Conservation (phyloP, 192 early-diverging fungal species). For the Dispira simplex region DNA sequence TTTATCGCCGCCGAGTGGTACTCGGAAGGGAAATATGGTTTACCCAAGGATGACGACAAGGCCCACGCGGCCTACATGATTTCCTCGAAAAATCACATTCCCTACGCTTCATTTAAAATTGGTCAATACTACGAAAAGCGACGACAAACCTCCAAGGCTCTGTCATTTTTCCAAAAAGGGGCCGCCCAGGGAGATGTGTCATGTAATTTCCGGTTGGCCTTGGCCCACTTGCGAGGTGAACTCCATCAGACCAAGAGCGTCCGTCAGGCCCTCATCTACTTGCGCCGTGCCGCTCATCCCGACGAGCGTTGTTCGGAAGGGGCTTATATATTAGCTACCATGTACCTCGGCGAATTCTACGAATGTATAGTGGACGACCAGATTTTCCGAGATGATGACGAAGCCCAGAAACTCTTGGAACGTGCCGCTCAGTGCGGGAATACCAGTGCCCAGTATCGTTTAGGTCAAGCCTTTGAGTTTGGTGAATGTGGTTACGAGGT, state of each 20-base stretch:
- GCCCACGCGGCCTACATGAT: constrained; percentile 43
- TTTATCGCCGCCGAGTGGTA: constrained; percentile 63
- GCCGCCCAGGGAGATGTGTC: constrained; percentile 44
- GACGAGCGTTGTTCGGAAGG: constrained; percentile 49
- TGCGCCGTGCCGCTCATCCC: constrained; percentile 66
- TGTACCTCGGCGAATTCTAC: constrained; percentile 58
- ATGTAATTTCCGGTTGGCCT: constrained; percentile 63
- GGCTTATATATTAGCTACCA: constrained; percentile 57
- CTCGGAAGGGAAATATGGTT: constrained; percentile 39
- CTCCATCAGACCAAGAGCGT: constrained; percentile 47
- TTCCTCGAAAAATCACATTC: constrained; percentile 44
- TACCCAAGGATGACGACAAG: constrained; percentile 41
- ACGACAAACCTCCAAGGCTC: constrained; percentile 39
- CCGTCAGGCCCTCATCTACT: constrained; percentile 67
- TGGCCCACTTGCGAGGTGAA: constrained; percentile 55
- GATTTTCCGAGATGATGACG: constrained; percentile 56
- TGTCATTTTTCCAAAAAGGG: constrained; percentile 53
- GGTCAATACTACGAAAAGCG: constrained; percentile 45
- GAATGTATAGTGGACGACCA: constrained; percentile 38
- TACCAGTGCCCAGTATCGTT: constrained; percentile 51
- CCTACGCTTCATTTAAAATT: constrained; percentile 48
- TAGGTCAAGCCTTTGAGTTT: constrained; percentile 69
- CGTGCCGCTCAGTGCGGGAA: constrained; percentile 62
- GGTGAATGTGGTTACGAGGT: constrained; percentile 49
- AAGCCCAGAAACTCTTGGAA: constrained; percentile 54